These are phyloP conservation scores for Pleurotus eryngii DNA, from an alignment of 768 basidiomycete species.

Conservation along the genomic window DNA sequence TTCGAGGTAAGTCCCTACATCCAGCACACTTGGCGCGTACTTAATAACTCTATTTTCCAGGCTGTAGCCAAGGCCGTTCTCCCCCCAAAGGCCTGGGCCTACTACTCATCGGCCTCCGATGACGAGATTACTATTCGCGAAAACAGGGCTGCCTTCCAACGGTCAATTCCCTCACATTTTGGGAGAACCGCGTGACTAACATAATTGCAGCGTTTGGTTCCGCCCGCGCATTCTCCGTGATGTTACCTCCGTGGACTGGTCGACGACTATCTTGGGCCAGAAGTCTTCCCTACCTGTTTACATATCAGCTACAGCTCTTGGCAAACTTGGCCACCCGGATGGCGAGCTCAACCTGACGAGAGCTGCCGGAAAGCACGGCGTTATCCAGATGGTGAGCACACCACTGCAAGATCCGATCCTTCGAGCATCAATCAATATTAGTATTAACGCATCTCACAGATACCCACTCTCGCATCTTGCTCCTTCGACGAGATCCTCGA, in stretches of 20 bases:
- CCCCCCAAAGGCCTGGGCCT: constrained; percentile 90
- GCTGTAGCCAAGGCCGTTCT: constrained; percentile 83
- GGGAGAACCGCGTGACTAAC: constrained; percentile 1
- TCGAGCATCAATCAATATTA: no score
- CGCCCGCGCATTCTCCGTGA: constrained; percentile 83
- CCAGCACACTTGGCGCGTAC: background rate
- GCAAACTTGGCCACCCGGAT: constrained; percentile 94
- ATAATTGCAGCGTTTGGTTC: constrained; percentile 71
- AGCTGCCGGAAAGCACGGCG: constrained; percentile 75
- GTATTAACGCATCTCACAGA: constrained; percentile 40
- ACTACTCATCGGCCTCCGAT: constrained; percentile 95
- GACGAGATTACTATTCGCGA: constrained; percentile 91
- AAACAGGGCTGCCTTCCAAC: constrained; percentile 88
- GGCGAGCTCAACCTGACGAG: constrained; percentile 90
- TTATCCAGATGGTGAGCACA: constrained; percentile 45
- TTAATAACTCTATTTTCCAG: constrained; percentile 30
- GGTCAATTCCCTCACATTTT: constrained; percentile 37
- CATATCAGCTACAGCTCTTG: constrained; percentile 84
- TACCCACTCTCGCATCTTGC: constrained; percentile 93
- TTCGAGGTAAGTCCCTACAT: constrained; percentile 65
- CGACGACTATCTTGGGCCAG: constrained; percentile 77
- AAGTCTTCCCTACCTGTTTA: constrained; percentile 75
- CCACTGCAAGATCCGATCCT: no score
- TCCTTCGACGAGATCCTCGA: constrained; percentile 94
- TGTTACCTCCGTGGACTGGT: constrained; percentile 84